Evolutionary conservation across 495 filamentous ascomycete species (phyloP), one percentile per base, ranked within the genome.

Genomic region (Trichoderma virens): DNA sequence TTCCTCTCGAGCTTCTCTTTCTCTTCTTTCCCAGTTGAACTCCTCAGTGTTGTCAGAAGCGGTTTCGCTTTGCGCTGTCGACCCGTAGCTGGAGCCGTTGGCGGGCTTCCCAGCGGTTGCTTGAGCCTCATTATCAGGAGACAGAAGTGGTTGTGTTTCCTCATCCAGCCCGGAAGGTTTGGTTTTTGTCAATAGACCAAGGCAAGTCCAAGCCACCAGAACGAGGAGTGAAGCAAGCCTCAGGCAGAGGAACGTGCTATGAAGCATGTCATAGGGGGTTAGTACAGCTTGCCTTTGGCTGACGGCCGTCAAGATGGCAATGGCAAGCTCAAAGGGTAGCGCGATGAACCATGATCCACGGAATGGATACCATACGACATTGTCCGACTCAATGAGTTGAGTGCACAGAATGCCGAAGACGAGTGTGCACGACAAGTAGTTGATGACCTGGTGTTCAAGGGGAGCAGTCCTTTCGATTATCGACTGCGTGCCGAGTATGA

Each of bases 311-410:
- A 83, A 39, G 23, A 63, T 66, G 38, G 76, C 71, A 31, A 85
- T 69, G 39, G 73, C 69, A 0, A 76, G 68, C 70, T 88, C 86
- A 6, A 80, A 77, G 14, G 78, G 60, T 6, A 86, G 69, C 18
- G 77, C 80, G 27, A 87, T 65, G 27, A 80, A 67, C 76, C 86
- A 84, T 6, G 82, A 79, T 13, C 83, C 84, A 39, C 78, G 80
- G 65, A 82, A 86, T 0, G 85, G 83, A 64, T 88, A 84, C 86
- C 86, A 88, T 20, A 86, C 81, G 11, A 79, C 75, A 56, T 77
- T 76, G 56, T 72, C 62, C 18, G 74, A 72, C 51, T 82, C 80
- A 27, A 74, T 72, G 6, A 88, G 73, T 8, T 76, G 76, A 27
- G 81, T 75, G 65, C 83, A 75, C 63, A 85, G 74, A 28, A 85